A percentile compares a stretch with the other conserved stretches of the same genome.
These are phyloP conservation scores for Torrubiella hemipterigena DNA, from an alignment of 2,329 filamentous ascomycete genomes.

Conservation along the genomic window DNA sequence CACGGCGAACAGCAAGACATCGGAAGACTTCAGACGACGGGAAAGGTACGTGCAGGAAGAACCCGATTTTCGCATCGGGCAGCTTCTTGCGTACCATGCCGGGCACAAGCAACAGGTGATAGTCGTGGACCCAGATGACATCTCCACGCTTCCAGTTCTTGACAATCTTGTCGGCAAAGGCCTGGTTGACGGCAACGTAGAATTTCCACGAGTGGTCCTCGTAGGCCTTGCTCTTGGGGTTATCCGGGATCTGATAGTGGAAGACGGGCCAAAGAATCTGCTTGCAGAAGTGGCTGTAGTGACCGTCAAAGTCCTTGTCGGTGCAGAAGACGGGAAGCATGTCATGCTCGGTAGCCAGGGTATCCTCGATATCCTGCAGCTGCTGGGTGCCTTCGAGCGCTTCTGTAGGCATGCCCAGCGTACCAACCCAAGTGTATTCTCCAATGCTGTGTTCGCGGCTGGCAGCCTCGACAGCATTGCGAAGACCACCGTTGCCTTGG, in stretches of 20 bases:
- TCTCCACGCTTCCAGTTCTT: conserved; percentile 91
- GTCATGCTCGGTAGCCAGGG: conserved; percentile 67
- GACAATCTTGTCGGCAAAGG: conserved; percentile 82
- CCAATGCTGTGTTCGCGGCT: conserved; percentile 54
- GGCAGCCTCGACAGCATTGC: conserved; percentile 76
- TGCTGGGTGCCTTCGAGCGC: conserved; percentile 61
- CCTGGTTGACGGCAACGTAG: conserved; percentile 85
- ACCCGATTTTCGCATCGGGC: conserved; percentile 88
- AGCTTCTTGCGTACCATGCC: conserved; percentile 81
- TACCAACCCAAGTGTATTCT: conserved; percentile 84
- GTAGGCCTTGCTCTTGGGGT: conserved; percentile 96
- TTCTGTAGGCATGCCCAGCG: conserved; percentile 88
- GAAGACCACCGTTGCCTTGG: conserved; percentile 84
- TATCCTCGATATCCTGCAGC: conserved; percentile 74
- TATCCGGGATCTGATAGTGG: conserved; percentile 95
- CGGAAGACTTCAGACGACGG: conserved; percentile 94
- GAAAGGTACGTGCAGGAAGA: conserved; percentile 92
- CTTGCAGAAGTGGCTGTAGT: conserved; percentile 95
- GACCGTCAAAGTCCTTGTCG: conserved; percentile 87
- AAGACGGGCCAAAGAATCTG: conserved; percentile 96
- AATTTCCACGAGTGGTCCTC: conserved; percentile 95
- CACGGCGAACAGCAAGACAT: conserved; percentile 74
- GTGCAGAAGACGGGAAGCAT: conserved; percentile 75
- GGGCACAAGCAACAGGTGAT: conserved; percentile 82
- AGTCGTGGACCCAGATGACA: conserved; percentile 91